Evolutionary conservation across 768 basidiomycete species (phyloP).

Genomic region (Lentinula guzmanii): DNA sequence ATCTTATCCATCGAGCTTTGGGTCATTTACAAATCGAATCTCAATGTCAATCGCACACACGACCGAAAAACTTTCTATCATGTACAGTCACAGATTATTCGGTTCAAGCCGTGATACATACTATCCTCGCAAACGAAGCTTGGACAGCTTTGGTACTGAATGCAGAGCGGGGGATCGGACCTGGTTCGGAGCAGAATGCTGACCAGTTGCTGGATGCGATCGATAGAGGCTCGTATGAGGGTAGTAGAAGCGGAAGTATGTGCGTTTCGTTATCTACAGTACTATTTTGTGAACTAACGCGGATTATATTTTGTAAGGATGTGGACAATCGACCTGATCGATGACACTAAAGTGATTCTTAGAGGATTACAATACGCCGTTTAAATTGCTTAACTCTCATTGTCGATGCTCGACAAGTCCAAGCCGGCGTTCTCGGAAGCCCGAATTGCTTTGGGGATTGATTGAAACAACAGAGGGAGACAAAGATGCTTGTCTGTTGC

Average conservation of each 20-base stretch:
- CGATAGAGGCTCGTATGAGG: conserved; percentile 72
- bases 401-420: conserved; percentile 59
- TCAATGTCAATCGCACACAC: too few relatives aligned
- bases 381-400: conserved; percentile 68
- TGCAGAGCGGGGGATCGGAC: conserved; percentile 68
- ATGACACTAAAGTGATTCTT: conserved; percentile 91
- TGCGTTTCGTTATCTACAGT: conserved; percentile 11
- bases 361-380: conserved; percentile 92
- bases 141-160: conserved; percentile 46
- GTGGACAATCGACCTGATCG: conserved; percentile 88
- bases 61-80: too few relatives aligned
- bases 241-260: conserved; percentile 70
- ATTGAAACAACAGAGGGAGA: conserved; percentile 42
- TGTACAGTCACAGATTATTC: too few relatives aligned
- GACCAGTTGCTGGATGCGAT: conserved; percentile 74
- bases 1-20: too few relatives aligned
- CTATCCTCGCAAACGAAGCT: conserved; percentile 69
- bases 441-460: conserved; percentile 76
- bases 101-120: too few relatives aligned
- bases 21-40: too few relatives aligned
- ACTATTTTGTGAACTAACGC: neutral
- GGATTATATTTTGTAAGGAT: conserved; percentile 40
- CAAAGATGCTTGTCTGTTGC: conserved; percentile 79
- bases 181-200: conserved; percentile 42
- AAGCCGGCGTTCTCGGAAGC: conserved; percentile 86